Conservation (phyloP, 2,329 filamentous ascomycete genomes). For the Aspergillus fructus region DNA sequence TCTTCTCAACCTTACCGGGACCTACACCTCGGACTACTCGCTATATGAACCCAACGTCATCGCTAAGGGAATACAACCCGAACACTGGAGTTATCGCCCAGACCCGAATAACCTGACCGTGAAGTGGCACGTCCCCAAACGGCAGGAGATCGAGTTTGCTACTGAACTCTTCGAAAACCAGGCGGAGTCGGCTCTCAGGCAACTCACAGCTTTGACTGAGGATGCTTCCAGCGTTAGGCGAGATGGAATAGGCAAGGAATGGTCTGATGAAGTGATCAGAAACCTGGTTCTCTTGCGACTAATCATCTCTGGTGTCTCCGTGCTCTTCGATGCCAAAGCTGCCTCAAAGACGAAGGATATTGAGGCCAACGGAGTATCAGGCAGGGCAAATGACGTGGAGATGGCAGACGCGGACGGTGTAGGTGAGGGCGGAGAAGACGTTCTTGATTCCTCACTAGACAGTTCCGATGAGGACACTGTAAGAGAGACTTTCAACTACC, state of each 20-base stretch:
- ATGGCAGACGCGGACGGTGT: slow-evolving; percentile 50
- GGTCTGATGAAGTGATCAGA: slow-evolving; percentile 94
- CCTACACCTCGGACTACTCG: slow-evolving; percentile 85
- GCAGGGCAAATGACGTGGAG: slow-evolving; percentile 40
- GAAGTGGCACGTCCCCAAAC: slow-evolving; percentile 83
- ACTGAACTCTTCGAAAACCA: slow-evolving; percentile 86
- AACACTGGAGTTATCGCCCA: slow-evolving; percentile 82
- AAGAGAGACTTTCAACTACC: slow-evolving; percentile 82
- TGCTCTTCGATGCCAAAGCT: slow-evolving; percentile 79
- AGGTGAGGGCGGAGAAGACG: slow-evolving; percentile 29
- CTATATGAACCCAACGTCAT: slow-evolving; percentile 80
- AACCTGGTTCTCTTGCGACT: slow-evolving; percentile 84
- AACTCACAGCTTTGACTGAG: slow-evolving; percentile 76
- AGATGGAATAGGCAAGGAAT: slow-evolving; percentile 95
- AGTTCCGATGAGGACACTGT: slow-evolving; percentile 61
- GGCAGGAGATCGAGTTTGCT: slow-evolving; percentile 82
- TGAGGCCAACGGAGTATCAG: slow-evolving; percentile 40
- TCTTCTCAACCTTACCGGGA: slow-evolving; percentile 88
- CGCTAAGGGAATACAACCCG: slow-evolving; percentile 67
- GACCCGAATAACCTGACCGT: slow-evolving; percentile 75
- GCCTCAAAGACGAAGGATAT: slow-evolving; percentile 56
- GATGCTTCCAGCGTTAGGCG: slow-evolving; percentile 79
- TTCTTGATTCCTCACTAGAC: slow-evolving; percentile 54
- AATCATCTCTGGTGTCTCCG: slow-evolving; percentile 85
- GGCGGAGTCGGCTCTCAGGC: slow-evolving; percentile 70